These are phyloP conservation scores for Leishmania arabica DNA, from an alignment of 208 protist species.

Conservation along the genomic window DNA sequence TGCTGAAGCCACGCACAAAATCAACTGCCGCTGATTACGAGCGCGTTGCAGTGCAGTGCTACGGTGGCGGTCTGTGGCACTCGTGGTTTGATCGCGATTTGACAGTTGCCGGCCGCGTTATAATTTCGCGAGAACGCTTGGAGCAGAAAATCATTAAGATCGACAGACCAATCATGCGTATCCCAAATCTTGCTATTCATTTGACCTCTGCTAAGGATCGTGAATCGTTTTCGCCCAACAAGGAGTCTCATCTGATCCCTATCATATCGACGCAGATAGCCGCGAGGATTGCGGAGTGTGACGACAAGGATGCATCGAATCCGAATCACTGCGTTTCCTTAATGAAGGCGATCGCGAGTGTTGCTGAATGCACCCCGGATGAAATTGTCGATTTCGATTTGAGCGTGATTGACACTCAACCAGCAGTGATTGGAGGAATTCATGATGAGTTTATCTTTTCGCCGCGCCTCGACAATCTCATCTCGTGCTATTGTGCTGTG, in stretches of 20 bases:
- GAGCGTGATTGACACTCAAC: slow-evolving; percentile 94
- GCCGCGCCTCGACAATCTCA: slow-evolving; percentile 96
- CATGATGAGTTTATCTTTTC: slow-evolving; percentile 96
- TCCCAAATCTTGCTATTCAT: slow-evolving; percentile 97
- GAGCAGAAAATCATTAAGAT: slow-evolving; percentile 73
- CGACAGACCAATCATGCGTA: slow-evolving; percentile 93
- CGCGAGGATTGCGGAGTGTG: slow-evolving; percentile 19
- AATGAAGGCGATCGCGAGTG: slow-evolving; percentile 71
- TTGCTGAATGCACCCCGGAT: slow-evolving; percentile 46
- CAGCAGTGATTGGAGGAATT: slow-evolving; percentile 88
- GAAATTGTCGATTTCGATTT: slow-evolving; percentile 97
- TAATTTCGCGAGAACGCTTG: slow-evolving; percentile 45
- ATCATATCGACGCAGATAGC: slow-evolving; percentile 79
- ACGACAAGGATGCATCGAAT: slow-evolving; percentile 14
- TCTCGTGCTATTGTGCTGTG: slow-evolving; percentile 94
- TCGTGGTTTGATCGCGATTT: slow-evolving; percentile 93
- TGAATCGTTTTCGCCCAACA: slow-evolving; percentile 94
- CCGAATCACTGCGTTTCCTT: slow-evolving; percentile 72
- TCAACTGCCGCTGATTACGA: slow-evolving; percentile 42
- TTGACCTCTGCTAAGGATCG: slow-evolving; percentile 79
- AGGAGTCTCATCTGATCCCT: slow-evolving; percentile 94
- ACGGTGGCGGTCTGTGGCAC: slow-evolving; percentile 90
- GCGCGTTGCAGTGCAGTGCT: slow-evolving; percentile 81
- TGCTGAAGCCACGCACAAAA: slow-evolving; percentile 75
- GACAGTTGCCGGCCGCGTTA: slow-evolving; percentile 83